A percentile compares a stretch with the other conserved stretches of the same genome.
phyloP scores from a whole-genome alignment of 495 filamentous ascomycete species.

The Staphylotrichum tortipilum region DNA sequence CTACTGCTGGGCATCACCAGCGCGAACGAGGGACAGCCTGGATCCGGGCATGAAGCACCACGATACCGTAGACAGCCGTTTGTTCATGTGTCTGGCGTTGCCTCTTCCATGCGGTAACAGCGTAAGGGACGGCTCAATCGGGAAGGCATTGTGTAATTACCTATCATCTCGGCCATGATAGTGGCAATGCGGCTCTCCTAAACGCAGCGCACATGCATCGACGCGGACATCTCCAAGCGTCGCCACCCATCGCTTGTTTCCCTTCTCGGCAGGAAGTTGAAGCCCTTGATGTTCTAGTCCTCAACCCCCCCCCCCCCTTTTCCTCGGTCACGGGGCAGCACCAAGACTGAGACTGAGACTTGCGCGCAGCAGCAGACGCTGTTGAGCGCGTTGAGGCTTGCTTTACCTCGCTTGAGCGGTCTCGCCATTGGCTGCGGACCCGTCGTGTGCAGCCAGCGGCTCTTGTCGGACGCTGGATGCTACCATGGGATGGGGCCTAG shows the following conservation, averaged over 20 bases:
- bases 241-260: not conserved
- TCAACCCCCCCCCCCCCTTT: no score
- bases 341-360: no score
- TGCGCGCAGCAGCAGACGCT: no score
- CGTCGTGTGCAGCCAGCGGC: not conserved
- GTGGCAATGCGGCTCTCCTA: not conserved
- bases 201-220: not conserved
- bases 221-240: not conserved
- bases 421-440: conserved; percentile 10
- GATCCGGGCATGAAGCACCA: no score
- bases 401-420: conserved; percentile 12
- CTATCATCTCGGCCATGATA: not conserved
- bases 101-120: no score
- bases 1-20: no score
- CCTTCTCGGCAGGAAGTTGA: not conserved
- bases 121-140: no score
- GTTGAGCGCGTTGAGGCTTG: not conserved
- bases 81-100: no score
- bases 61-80: no score
- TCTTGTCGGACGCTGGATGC: conserved; percentile 1
- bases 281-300: not conserved
- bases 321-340: no score
- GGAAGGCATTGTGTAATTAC: conserved; percentile 4
- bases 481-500: conserved; percentile 5
- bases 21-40: no score